These are phyloP conservation scores for Neoboletus brunneissimus DNA, from an alignment of 768 basidiomycete species.

Conservation along the genomic window DNA sequence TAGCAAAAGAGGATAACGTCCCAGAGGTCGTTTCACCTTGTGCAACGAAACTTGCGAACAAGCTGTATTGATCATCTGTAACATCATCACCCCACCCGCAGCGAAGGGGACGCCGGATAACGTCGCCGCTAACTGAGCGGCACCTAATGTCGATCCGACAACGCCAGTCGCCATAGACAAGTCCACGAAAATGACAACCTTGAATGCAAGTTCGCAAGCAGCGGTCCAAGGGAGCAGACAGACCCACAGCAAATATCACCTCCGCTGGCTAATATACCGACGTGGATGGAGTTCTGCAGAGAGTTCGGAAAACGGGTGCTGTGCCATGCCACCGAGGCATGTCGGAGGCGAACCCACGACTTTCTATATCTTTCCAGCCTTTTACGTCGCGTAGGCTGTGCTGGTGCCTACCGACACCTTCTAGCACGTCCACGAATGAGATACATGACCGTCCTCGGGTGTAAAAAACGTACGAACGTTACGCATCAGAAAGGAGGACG, in stretches of 20 bases:
- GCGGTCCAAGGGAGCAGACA: too few relatives aligned
- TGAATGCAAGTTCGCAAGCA: background rate
- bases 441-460: background rate
- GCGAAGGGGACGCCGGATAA: constrained; percentile 46
- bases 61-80: constrained; percentile 43
- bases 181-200: background rate
- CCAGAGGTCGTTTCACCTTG: constrained; percentile 39
- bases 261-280: constrained; percentile 6
- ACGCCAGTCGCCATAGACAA: constrained; percentile 15
- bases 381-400: background rate
- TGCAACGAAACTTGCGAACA: constrained; percentile 48
- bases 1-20: background rate
- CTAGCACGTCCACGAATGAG: background rate
- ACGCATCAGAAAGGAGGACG: background rate
- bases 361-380: background rate
- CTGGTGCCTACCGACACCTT: background rate
- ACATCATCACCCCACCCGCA: constrained; percentile 40
- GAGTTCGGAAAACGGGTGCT: background rate
- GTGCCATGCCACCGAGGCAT: background rate
- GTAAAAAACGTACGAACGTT: background rate
- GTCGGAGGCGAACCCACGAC: constrained; percentile 13
- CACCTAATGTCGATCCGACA: constrained; percentile 23
- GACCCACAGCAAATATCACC: background rate
- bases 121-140: constrained; percentile 43
- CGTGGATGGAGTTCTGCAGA: background rate